Conservation (phyloP, 352 stramenopile genomes). For the Lagenidium giganteum region DNA sequence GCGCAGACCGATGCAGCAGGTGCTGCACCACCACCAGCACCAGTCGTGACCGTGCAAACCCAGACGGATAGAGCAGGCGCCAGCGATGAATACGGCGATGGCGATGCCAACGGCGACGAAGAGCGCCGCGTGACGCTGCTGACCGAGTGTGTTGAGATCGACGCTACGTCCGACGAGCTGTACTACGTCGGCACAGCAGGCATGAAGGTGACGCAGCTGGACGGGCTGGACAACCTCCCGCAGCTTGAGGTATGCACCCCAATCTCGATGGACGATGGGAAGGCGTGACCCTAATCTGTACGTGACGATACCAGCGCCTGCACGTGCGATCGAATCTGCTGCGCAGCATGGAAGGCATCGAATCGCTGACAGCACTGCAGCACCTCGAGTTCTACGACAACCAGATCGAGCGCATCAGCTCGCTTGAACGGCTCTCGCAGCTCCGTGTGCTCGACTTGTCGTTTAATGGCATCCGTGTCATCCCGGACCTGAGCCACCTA, state of each 20-base stretch:
- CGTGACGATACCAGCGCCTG: conserved; percentile 25
- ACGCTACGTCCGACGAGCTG: conserved; percentile 36
- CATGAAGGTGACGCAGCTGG: conserved; percentile 68
- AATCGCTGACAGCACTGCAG: conserved; percentile 59
- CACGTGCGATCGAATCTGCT: conserved; percentile 82
- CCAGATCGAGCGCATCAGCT: conserved; percentile 86
- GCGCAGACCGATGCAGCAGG: neutral
- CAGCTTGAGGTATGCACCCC: conserved; percentile 29
- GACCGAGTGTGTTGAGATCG: conserved; percentile 71
- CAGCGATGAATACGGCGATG: conserved; percentile 6
- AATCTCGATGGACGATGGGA: neutral
- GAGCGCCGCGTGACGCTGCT: conserved; percentile 32
- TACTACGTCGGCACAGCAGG: conserved; percentile 81
- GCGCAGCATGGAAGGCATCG: conserved; percentile 73
- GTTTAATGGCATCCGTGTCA: conserved; percentile 95
- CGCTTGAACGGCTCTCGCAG: conserved; percentile 51
- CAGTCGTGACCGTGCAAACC: no score
- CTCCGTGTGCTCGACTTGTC: conserved; percentile 92
- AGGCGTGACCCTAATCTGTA: no score
- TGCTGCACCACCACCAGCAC: neutral
- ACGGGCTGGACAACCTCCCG: conserved; percentile 46
- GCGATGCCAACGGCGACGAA: conserved; percentile 12
- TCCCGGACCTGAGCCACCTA: conserved; percentile 78
- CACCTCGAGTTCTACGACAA: conserved; percentile 99
- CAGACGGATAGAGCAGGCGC: no score